Evolutionary conservation across 257 asterid species (phyloP).

Genomic region (Jasminum sambac): DNA sequence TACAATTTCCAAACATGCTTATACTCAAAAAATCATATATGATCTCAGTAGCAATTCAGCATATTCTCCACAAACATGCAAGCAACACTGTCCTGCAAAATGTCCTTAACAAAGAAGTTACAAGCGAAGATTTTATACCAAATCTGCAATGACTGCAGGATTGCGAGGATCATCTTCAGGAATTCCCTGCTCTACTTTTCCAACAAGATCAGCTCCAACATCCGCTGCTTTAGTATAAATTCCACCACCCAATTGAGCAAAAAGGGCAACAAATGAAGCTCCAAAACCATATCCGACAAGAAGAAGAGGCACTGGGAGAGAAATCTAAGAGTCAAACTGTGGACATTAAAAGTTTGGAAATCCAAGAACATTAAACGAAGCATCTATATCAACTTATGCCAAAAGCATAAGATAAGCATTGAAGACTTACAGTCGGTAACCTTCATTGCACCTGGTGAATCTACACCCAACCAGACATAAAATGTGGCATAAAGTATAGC

Average conservation of each 20-base stretch:
- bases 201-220: slow-evolving; percentile 99
- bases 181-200: slow-evolving; percentile 97
- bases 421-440: slow-evolving; percentile 79
- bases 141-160: slow-evolving; percentile 98
- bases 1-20: too few relatives aligned
- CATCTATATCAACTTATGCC: slow-evolving; percentile 16
- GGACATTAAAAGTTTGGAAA: slow-evolving; percentile 11
- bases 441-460: slow-evolving; percentile 84
- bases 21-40: too few relatives aligned
- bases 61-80: not conserved
- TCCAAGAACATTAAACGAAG: slow-evolving; percentile 6
- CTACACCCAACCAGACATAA: slow-evolving; percentile 91
- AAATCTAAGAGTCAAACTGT: slow-evolving; percentile 19
- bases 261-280: slow-evolving; percentile 98
- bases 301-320: slow-evolving; percentile 85
- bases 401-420: slow-evolving; percentile 23
- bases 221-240: slow-evolving; percentile 97
- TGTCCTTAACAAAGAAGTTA: not conserved
- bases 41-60: too few relatives aligned
- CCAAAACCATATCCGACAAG: slow-evolving; percentile 99
- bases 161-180: slow-evolving; percentile 99
- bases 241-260: slow-evolving; percentile 99
- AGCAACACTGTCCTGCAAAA: not conserved
- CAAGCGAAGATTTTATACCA: slow-evolving; percentile 48
- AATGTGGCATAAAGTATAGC: slow-evolving; percentile 82